phyloP scores from a whole-genome alignment of 306 rosid genomes.

The Acacia confusa region DNA sequence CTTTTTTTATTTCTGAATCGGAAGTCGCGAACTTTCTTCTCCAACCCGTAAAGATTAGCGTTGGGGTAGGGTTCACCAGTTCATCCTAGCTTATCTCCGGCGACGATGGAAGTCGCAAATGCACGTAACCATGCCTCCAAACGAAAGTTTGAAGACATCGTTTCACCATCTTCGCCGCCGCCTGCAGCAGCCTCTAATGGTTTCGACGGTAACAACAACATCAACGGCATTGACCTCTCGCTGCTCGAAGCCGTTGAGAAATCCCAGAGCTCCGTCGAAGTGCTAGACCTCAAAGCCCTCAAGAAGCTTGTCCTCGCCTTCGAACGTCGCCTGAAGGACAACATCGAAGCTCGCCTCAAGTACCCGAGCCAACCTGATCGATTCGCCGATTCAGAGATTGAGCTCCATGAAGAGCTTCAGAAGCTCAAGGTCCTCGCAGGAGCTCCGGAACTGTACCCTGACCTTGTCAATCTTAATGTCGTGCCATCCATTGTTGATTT shows the following conservation, averaged over 20 bases:
- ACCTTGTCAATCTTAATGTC: constrained; percentile 69
- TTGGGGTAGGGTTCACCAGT: constrained; percentile 17
- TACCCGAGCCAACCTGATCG: constrained; percentile 86
- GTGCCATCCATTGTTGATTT: constrained; percentile 78
- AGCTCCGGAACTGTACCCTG: constrained; percentile 88
- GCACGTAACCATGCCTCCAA: constrained; percentile 47
- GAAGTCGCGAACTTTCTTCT: not conserved
- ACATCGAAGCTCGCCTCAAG: constrained; percentile 89
- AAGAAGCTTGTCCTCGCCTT: constrained; percentile 81
- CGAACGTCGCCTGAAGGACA: constrained; percentile 88
- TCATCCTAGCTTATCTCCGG: constrained; percentile 11
- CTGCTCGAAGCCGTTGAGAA: constrained; percentile 85
- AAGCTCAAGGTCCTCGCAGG: constrained; percentile 85
- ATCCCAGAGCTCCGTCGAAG: constrained; percentile 57
- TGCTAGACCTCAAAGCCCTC: constrained; percentile 64
- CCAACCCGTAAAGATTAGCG: not conserved
- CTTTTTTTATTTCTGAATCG: no score
- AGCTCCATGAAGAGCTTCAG: constrained; percentile 89
- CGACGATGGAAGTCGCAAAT: constrained; percentile 50
- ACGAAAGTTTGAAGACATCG: constrained; percentile 63
- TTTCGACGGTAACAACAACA: not conserved
- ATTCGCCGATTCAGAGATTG: constrained; percentile 88
- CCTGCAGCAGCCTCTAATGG: constrained; percentile 35
- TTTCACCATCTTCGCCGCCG: constrained; percentile 13
- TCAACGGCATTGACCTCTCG: constrained; percentile 51